Evolutionary conservation across 805 yeast genomes (phyloP).

Genomic region (Ogataea populi-albae): DNA sequence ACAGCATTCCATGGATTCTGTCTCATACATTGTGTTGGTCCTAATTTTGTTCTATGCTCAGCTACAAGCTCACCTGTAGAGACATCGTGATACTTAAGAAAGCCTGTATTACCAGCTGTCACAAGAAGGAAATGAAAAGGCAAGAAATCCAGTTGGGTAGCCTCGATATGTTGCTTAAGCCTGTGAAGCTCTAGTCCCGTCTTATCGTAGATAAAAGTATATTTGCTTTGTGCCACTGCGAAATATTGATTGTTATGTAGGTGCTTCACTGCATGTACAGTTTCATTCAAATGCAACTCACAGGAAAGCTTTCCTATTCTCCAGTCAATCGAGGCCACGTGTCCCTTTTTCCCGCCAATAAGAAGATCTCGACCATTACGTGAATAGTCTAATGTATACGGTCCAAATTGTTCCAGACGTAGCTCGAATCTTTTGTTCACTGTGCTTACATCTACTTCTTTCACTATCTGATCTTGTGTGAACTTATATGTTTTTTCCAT

Average conservation of each 20-base stretch:
- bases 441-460: conserved; percentile 74
- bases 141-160: conserved; percentile 76
- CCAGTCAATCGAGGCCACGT: conserved; percentile 96
- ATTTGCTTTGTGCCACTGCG: conserved; percentile 96
- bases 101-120: conserved; percentile 88
- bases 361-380: conserved; percentile 84
- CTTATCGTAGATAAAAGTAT: conserved; percentile 87
- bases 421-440: conserved; percentile 73
- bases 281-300: conserved; percentile 83
- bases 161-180: conserved; percentile 85
- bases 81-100: conserved; percentile 88
- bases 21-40: conserved; percentile 84
- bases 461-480: conserved; percentile 72
- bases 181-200: conserved; percentile 91
- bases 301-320: conserved; percentile 76
- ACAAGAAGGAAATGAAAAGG: conserved; percentile 90
- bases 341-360: conserved; percentile 89
- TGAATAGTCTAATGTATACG: conserved; percentile 77
- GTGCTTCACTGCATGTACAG: conserved; percentile 86
- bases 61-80: conserved; percentile 86
- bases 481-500: conserved; percentile 91
- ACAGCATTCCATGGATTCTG: conserved; percentile 97
- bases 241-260: conserved; percentile 89
- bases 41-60: conserved; percentile 82
- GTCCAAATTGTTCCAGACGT: conserved; percentile 75